phyloP scores from a whole-genome alignment of 2,329 filamentous ascomycete genomes.

The Colletotrichum sp. region DNA sequence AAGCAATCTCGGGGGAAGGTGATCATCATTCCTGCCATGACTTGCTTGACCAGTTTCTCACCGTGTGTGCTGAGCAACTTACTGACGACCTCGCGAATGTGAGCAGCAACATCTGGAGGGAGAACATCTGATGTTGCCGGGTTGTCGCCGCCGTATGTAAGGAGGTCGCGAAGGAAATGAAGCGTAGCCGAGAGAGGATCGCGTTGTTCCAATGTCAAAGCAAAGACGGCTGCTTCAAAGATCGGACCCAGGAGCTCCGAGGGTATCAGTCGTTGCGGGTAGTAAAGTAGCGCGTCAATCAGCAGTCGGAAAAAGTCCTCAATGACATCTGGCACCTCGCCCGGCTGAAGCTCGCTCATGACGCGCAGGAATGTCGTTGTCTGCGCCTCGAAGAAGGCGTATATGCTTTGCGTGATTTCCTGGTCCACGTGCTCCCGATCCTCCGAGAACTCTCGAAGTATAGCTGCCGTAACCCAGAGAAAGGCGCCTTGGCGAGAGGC shows the following conservation, averaged over 20 bases:
- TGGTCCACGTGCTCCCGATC: slow-evolving; percentile 85
- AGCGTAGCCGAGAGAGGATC: slow-evolving; percentile 90
- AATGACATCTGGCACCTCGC: slow-evolving; percentile 82
- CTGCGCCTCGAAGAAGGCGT: slow-evolving; percentile 93
- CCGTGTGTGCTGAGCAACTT: slow-evolving; percentile 74
- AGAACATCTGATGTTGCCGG: slow-evolving; percentile 65
- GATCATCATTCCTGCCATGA: slow-evolving; percentile 99
- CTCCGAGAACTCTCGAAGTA: slow-evolving; percentile 93
- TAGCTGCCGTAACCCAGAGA: slow-evolving; percentile 96
- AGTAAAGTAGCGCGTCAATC: slow-evolving; percentile 91
- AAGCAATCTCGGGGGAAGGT: slow-evolving; percentile 96
- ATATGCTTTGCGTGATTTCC: slow-evolving; percentile 85
- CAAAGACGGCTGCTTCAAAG: slow-evolving; percentile 85
- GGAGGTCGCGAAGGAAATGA: slow-evolving; percentile 89
- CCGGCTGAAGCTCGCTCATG: slow-evolving; percentile 79
- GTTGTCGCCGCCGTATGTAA: slow-evolving; percentile 85
- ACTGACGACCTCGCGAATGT: slow-evolving; percentile 77
- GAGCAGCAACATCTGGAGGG: slow-evolving; percentile 64
- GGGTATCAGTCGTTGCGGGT: slow-evolving; percentile 81
- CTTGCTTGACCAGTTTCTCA: slow-evolving; percentile 81
- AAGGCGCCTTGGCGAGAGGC: slow-evolving; percentile 92
- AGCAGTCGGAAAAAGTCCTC: slow-evolving; percentile 96
- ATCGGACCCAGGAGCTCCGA: slow-evolving; percentile 82
- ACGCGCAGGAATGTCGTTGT: slow-evolving; percentile 88
- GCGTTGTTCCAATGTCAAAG: slow-evolving; percentile 86